Conservation (phyloP, 768 basidiomycete species). For the Tylopilus subfusipes region DNA sequence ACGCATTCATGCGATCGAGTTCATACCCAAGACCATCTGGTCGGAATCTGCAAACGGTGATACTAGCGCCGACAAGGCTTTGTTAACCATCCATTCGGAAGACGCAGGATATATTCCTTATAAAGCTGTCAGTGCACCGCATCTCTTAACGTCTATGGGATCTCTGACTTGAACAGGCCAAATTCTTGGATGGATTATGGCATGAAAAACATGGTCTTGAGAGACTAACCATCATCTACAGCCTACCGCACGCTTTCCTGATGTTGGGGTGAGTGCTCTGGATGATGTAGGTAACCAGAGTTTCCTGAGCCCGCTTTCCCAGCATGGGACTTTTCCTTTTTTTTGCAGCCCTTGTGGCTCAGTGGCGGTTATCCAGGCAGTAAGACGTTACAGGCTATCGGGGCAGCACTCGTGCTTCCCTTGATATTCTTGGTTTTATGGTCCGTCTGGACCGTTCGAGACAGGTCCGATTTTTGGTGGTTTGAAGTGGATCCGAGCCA, state of each 20-base stretch:
- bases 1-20: too few species aligned
- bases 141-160: background rate
- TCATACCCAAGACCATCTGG: too few species aligned
- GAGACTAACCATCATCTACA: constrained; percentile 49
- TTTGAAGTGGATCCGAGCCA: constrained; percentile 20
- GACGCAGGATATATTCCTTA: background rate
- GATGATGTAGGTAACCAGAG: background rate
- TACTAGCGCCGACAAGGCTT: background rate
- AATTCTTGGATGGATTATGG: constrained; percentile 17
- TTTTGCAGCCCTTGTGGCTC: constrained; percentile 21
- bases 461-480: constrained; percentile 20
- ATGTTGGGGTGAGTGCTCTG: constrained; percentile 52
- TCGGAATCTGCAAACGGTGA: background rate
- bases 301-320: background rate
- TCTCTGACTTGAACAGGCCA: constrained; percentile 8
- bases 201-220: constrained; percentile 41
- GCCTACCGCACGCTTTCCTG: constrained; percentile 52
- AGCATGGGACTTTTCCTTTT: constrained; percentile 34
- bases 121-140: constrained; percentile 34
- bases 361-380: constrained; percentile 14
- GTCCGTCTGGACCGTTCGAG: background rate
- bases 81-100: background rate
- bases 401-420: background rate
- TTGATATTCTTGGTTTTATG: background rate
- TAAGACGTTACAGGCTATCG: background rate